Conservation (phyloP, 805 yeast genomes). For the Nakazawaea holstii region DNA sequence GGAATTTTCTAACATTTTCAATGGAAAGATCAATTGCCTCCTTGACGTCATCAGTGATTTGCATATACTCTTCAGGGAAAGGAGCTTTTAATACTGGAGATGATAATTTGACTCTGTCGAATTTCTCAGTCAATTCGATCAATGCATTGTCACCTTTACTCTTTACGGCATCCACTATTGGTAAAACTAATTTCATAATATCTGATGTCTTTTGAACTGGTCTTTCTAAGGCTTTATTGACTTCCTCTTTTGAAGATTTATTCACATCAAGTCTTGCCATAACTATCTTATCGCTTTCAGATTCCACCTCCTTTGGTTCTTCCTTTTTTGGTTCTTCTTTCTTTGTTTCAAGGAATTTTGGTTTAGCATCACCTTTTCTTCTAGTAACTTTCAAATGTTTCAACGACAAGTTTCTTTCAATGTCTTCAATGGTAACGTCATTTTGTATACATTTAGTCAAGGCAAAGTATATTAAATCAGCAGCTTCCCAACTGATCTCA, state of each 20-base stretch:
- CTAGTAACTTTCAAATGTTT: constrained; percentile 86
- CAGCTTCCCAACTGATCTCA: constrained; percentile 93
- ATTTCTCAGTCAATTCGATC: constrained; percentile 83
- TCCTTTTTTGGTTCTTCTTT: constrained; percentile 19
- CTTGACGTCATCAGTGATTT: constrained; percentile 66
- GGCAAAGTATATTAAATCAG: constrained; percentile 69
- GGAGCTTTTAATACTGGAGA: constrained; percentile 85
- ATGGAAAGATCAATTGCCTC: constrained; percentile 86
- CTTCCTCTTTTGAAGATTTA: constrained; percentile 34
- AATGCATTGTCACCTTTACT: constrained; percentile 80
- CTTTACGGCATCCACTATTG: constrained; percentile 78
- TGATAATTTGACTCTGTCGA: constrained; percentile 73
- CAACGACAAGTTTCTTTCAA: constrained; percentile 77
- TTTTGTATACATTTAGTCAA: constrained; percentile 52
- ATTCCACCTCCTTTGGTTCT: constrained; percentile 14
- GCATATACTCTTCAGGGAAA: constrained; percentile 72
- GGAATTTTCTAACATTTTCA: constrained; percentile 86
- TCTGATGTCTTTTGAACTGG: constrained; percentile 95
- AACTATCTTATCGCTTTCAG: constrained; percentile 33
- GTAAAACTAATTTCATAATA: constrained; percentile 88
- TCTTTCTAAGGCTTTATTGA: constrained; percentile 67
- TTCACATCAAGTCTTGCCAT: constrained; percentile 45
- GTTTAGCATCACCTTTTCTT: constrained; percentile 94
- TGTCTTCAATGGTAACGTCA: constrained; percentile 76
- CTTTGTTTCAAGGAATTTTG: constrained; percentile 44